Conservation (phyloP, 2,329 filamentous ascomycete genomes). For the Juglanconis sp. region DNA sequence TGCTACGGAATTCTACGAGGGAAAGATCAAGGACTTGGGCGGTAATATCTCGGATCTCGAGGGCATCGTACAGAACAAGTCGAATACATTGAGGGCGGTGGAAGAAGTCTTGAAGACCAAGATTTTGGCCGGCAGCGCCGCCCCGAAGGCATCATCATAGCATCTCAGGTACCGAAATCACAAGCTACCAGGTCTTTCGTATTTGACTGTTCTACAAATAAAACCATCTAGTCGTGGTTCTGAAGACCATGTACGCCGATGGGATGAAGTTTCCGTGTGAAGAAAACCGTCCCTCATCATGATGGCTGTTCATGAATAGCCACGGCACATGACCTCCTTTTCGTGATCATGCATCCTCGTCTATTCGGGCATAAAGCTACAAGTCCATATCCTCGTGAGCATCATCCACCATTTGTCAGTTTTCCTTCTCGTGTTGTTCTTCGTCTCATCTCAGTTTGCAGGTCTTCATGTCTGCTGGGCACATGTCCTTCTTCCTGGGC, state of each 20-base stretch:
- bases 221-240: background rate
- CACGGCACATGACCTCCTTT: background rate
- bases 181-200: background rate
- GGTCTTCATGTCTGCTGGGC: too few species aligned
- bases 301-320: background rate
- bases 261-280: background rate
- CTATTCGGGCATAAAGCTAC: background rate
- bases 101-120: slow-evolving; percentile 63
- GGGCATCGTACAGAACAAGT: slow-evolving; percentile 65
- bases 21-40: slow-evolving; percentile 51
- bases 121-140: slow-evolving; percentile 26
- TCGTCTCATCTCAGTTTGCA: background rate
- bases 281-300: background rate
- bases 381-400: background rate
- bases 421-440: background rate
- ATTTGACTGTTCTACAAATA: background rate
- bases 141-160: slow-evolving; percentile 17
- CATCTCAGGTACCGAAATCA: background rate
- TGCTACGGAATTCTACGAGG: slow-evolving; percentile 55
- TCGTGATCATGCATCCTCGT: background rate
- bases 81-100: slow-evolving; percentile 76
- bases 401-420: background rate
- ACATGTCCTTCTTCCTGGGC: background rate
- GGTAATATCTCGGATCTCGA: slow-evolving; percentile 56
- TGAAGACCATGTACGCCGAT: background rate